Evolutionary conservation across 768 basidiomycete genomes (phyloP).

Genomic region (Agrocybe pediades): DNA sequence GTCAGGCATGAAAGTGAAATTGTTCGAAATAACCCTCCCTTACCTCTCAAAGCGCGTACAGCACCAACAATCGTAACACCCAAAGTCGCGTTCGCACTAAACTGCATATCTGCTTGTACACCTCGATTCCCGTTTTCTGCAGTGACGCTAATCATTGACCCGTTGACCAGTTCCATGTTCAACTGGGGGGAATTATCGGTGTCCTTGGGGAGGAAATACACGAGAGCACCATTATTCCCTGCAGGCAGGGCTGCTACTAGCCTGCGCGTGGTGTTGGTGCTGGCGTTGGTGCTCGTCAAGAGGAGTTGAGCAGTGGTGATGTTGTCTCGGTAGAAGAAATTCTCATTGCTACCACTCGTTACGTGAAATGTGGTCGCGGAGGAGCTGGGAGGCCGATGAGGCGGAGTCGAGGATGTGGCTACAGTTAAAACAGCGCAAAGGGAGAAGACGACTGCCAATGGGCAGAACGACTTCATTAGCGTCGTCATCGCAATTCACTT

Average conservation of each 20-base stretch:
- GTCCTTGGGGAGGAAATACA: slow-evolving; percentile 38
- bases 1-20: too few species aligned
- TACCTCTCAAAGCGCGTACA: slow-evolving; percentile 42
- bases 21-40: neutral
- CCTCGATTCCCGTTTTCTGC: slow-evolving; percentile 32
- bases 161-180: slow-evolving; percentile 21
- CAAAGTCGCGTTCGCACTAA: slow-evolving; percentile 35
- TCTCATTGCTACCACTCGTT: slow-evolving; percentile 41
- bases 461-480: neutral
- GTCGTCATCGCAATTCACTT: neutral
- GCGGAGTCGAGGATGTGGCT: neutral
- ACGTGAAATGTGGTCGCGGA: slow-evolving; percentile 26
- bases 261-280: slow-evolving; percentile 26
- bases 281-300: slow-evolving; percentile 29
- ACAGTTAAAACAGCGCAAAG: neutral
- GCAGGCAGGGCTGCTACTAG: slow-evolving; percentile 44
- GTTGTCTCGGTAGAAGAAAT: slow-evolving; percentile 44
- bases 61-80: slow-evolving; percentile 45
- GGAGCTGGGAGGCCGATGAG: neutral
- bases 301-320: slow-evolving; percentile 40
- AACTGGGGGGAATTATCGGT: neutral
- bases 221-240: slow-evolving; percentile 43
- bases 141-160: slow-evolving; percentile 18
- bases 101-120: slow-evolving; percentile 34
- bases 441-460: neutral